Percentiles rank a stretch among this genome's conserved stretches.
phyloP scores from a whole-genome alignment of 306 rosid species.

The Mucuna pruriens region DNA sequence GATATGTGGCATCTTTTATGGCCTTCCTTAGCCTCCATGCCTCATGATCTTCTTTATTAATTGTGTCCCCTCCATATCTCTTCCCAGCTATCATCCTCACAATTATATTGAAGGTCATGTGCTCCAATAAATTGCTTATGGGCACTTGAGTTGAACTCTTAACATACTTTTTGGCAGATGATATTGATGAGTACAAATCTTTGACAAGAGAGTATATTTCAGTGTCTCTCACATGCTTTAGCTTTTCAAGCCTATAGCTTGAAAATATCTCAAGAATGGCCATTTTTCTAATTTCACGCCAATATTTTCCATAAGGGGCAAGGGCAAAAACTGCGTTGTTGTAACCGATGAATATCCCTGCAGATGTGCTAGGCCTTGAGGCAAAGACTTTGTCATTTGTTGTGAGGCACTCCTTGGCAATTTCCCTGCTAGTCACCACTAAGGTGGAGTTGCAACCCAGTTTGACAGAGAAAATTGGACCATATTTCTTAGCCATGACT shows the following conservation, averaged over 20 bases:
- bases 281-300: slow-evolving; percentile 66
- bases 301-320: slow-evolving; percentile 66
- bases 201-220: slow-evolving; percentile 52
- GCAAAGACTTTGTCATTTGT: slow-evolving; percentile 51
- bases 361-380: slow-evolving; percentile 38
- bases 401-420: slow-evolving; percentile 48
- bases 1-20: slow-evolving; percentile 48
- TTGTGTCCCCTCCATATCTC: slow-evolving; percentile 36
- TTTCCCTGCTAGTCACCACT: slow-evolving; percentile 43
- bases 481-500: slow-evolving; percentile 44
- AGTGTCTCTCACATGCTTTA: slow-evolving; percentile 45
- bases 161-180: background rate
- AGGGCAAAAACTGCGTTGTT: slow-evolving; percentile 55
- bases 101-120: slow-evolving; percentile 56
- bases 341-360: slow-evolving; percentile 48
- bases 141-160: slow-evolving; percentile 12
- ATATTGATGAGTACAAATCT: slow-evolving; percentile 30
- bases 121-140: slow-evolving; percentile 50
- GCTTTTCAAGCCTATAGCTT: slow-evolving; percentile 42
- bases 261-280: slow-evolving; percentile 46
- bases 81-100: slow-evolving; percentile 59
- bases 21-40: slow-evolving; percentile 48
- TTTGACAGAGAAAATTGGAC: slow-evolving; percentile 44
- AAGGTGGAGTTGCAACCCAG: slow-evolving; percentile 41
- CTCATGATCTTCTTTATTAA: slow-evolving; percentile 36